These are phyloP conservation scores for Xerocomus spinulosus DNA, from an alignment of 768 basidiomycete species.

Conservation along the genomic window DNA sequence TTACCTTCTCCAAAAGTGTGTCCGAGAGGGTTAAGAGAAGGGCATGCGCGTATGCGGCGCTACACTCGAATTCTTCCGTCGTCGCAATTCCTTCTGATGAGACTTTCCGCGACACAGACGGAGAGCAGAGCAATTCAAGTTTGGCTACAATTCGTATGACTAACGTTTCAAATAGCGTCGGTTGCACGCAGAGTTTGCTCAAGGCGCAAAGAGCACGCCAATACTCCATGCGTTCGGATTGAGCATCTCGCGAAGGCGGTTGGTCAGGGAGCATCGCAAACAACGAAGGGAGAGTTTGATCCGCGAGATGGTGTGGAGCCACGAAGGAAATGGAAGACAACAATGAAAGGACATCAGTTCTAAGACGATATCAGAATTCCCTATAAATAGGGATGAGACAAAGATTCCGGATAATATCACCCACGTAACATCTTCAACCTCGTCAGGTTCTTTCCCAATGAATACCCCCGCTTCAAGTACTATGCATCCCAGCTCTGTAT, in stretches of 20 bases:
- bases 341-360: conserved; percentile 56
- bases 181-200: conserved; percentile 64
- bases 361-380: conserved; percentile 24
- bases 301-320: conserved; percentile 62
- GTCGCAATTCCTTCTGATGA: neutral
- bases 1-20: conserved; percentile 52
- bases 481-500: conserved; percentile 74
- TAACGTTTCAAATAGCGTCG: conserved; percentile 79
- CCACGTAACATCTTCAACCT: conserved; percentile 52
- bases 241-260: conserved; percentile 53
- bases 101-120: conserved; percentile 14
- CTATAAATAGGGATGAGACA: neutral
- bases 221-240: conserved; percentile 53
- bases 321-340: conserved; percentile 56
- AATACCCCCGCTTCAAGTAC: conserved; percentile 74
- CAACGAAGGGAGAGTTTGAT: conserved; percentile 75
- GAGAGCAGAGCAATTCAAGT: conserved; percentile 62
- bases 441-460: conserved; percentile 44
- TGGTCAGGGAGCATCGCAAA: conserved; percentile 69
- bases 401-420: conserved; percentile 1
- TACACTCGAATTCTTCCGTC: conserved; percentile 48
- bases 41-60: conserved; percentile 82
- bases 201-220: conserved; percentile 68
- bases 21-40: conserved; percentile 67
- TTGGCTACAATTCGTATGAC: conserved; percentile 74